phyloP scores from a whole-genome alignment of 345 rosid species.

The Durio zibethinus region DNA sequence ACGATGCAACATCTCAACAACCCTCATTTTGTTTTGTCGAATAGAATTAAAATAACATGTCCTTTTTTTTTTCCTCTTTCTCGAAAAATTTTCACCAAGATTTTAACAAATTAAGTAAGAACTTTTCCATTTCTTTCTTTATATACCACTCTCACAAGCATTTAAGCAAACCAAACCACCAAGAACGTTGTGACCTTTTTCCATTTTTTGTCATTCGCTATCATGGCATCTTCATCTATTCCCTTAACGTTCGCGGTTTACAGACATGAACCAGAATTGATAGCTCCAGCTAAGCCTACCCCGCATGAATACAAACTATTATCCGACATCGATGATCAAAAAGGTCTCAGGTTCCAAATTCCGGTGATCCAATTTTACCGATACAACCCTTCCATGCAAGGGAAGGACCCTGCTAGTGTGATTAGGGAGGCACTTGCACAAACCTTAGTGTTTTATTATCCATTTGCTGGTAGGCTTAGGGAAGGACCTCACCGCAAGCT shows the following conservation, averaged over 20 bases:
- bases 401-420: conserved; percentile 41
- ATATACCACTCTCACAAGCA: neutral
- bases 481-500: conserved; percentile 44
- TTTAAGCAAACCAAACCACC: neutral
- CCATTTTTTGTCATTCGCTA: too few species aligned
- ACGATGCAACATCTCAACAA: too few species aligned
- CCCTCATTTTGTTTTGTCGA: too few species aligned
- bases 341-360: conserved; percentile 45
- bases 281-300: conserved; percentile 50
- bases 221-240: conserved; percentile 18
- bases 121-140: neutral
- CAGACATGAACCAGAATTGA: conserved; percentile 31
- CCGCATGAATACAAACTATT: conserved; percentile 44
- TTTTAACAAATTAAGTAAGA: neutral
- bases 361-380: conserved; percentile 38
- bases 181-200: too few species aligned
- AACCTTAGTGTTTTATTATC: conserved; percentile 47
- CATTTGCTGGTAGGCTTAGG: conserved; percentile 54
- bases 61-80: too few species aligned
- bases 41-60: too few species aligned
- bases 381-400: conserved; percentile 19
- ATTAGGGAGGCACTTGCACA: conserved; percentile 37
- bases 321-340: conserved; percentile 61
- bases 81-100: too few species aligned
- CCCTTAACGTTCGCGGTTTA: conserved; percentile 36